Base-by-base conservation (phyloP, 2,329 filamentous ascomycete species). In the Salinomyces thailandicus region DNA sequence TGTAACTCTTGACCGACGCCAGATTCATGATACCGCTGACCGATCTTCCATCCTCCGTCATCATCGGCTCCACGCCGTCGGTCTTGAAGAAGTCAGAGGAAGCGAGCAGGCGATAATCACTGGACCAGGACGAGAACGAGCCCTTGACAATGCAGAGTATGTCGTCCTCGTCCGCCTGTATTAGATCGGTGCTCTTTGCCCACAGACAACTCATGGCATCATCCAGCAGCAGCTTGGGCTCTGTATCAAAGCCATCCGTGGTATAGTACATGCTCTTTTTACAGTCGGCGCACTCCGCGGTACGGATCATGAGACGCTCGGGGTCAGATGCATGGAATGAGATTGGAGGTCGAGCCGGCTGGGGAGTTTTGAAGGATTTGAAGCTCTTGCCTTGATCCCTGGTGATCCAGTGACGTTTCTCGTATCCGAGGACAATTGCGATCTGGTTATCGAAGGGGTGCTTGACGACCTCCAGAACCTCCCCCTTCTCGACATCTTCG, bases 271-370 rank as follows among this genome's bases (percentile, higher is more conserved):
- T 78, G 77, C 57, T 57, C 37, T 60, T 59, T 28, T 62, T 52
- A 46, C 65, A 67, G 9, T 57, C 39, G 26, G 52, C 46, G 48
- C 60, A 66, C 35, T 59, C 55, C 24, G 58, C 51, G 19, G 56
- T 59, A 33, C 87, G 81, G 64, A 91, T 85, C 43, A 98, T 74
- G 45, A 96, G 82, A 62, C 84, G 85, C 53, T 89, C 75, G 15
- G 81, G 76, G 58, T 98, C 85, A 46, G 64, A 69, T 37, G 85
- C 85, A 61, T 96, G 85, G 63, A 94, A 98, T 48, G 68, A 69
- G 47, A 96, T 67, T 22, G 75, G 61, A 51, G 45, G 48, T 42
- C 69, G 63, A 49, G 71, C 75, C 49, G 64, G 60, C 31, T 65
- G 67, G 27, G 74, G 66, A 22, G 81, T 79, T 39, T 73, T 62